These are phyloP conservation scores for Colletotrichum truncatum DNA, from an alignment of 2,329 filamentous ascomycete species.

Conservation along the genomic window DNA sequence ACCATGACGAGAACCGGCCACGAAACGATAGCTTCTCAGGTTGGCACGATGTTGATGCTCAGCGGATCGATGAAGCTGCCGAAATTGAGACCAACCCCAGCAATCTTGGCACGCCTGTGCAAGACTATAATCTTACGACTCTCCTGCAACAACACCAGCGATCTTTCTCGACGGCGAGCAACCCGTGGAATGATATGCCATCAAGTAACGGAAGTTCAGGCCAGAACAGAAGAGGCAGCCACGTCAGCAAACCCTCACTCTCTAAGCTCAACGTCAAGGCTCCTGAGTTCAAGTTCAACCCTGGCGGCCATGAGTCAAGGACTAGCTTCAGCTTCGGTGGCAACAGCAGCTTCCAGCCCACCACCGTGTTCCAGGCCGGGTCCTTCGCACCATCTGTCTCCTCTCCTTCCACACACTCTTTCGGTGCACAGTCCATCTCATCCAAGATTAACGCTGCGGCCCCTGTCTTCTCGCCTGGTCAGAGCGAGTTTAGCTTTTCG, in stretches of 20 bases:
- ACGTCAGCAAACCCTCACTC: slow-evolving; percentile 74
- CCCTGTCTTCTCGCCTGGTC: slow-evolving; percentile 75
- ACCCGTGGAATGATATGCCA: slow-evolving; percentile 68
- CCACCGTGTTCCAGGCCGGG: slow-evolving; percentile 54
- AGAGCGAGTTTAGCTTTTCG: slow-evolving; percentile 75
- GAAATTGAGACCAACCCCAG: slow-evolving; percentile 81
- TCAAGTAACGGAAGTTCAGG: slow-evolving; percentile 48
- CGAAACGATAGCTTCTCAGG: slow-evolving; percentile 44
- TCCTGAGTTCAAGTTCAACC: slow-evolving; percentile 85
- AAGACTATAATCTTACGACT: slow-evolving; percentile 56
- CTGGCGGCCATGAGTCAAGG: slow-evolving; percentile 59
- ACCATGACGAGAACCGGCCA: slow-evolving; percentile 56
- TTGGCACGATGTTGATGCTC: slow-evolving; percentile 50
- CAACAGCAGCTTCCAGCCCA: slow-evolving; percentile 56
- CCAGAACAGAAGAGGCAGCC: slow-evolving; percentile 55
- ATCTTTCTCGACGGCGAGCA: slow-evolving; percentile 65
- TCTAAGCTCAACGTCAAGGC: slow-evolving; percentile 90
- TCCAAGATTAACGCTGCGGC: slow-evolving; percentile 75
- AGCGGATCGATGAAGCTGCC: slow-evolving; percentile 62
- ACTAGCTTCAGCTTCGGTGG: slow-evolving; percentile 61
- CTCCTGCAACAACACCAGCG: slow-evolving; percentile 59
- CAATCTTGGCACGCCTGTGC: slow-evolving; percentile 72
- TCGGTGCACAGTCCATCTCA: slow-evolving; percentile 49
- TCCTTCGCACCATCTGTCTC: slow-evolving; percentile 42
- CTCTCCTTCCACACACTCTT: slow-evolving; percentile 46